A percentile compares a stretch with the other conserved stretches of the same genome.
Conservation (phyloP, 768 basidiomycete species). For the Auricularia auricula-judae region DNA sequence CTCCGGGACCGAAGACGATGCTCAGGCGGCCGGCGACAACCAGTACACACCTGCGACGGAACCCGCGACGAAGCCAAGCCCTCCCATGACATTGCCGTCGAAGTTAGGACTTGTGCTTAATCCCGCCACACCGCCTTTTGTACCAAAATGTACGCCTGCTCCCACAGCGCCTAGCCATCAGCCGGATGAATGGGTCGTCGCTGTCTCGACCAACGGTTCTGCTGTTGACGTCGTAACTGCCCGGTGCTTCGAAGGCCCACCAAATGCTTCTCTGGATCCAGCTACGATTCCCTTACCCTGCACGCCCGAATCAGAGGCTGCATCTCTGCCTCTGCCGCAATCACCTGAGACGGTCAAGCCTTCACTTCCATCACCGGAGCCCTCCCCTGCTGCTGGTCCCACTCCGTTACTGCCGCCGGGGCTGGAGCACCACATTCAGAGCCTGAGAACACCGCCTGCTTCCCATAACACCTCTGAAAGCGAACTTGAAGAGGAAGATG, state of each 20-base stretch:
- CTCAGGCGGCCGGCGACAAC: too few species aligned
- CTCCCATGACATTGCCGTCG: too few species aligned
- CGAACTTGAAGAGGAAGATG: background rate
- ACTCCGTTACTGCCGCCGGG: background rate
- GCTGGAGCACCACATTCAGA: background rate
- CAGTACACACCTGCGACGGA: too few species aligned
- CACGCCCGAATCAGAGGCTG: background rate
- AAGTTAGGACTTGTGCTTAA: too few species aligned
- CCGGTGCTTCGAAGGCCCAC: background rate
- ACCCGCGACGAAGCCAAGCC: too few species aligned
- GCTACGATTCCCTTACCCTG: background rate
- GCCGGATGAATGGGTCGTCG: too few species aligned
- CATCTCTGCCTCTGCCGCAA: background rate
- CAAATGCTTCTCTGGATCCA: background rate
- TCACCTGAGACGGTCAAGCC: background rate
- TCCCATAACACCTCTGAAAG: background rate
- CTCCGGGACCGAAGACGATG: too few species aligned
- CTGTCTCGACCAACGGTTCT: too few species aligned
- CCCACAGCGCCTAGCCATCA: too few species aligned
- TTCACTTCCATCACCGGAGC: background rate
- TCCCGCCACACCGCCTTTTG: too few species aligned
- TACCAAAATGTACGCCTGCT: too few species aligned
- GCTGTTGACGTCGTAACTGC: background rate
- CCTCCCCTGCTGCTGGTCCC: background rate
- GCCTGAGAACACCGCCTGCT: background rate